These are phyloP conservation scores for Zygotorulaspora danielsina DNA, from an alignment of 805 yeast species.

Conservation along the genomic window DNA sequence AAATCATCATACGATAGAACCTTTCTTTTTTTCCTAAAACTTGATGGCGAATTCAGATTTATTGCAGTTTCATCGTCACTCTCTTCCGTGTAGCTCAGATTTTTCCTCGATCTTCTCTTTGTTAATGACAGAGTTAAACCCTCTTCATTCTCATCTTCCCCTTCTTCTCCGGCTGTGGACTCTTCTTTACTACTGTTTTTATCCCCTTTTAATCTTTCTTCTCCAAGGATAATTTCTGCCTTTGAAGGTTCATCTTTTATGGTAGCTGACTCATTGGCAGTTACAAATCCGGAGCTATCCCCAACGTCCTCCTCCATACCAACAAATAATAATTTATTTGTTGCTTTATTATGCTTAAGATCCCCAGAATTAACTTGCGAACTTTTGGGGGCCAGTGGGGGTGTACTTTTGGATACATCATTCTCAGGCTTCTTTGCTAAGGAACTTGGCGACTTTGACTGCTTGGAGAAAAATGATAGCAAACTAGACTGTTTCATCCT, in stretches of 20 bases:
- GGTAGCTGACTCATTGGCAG: constrained; percentile 15
- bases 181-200: not conserved
- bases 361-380: not conserved
- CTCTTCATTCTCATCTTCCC: constrained; percentile 10
- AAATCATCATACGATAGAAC: constrained; percentile 24
- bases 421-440: constrained; percentile 4
- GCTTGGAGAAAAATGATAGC: constrained; percentile 35
- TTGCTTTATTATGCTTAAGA: constrained; percentile 6
- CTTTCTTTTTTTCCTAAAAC: constrained; percentile 20
- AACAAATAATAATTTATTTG: constrained; percentile 16
- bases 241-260: not conserved
- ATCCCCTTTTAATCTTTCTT: too few relatives aligned
- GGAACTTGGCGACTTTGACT: constrained; percentile 17
- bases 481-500: constrained; percentile 38
- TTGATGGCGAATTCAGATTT: constrained; percentile 9
- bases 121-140: constrained; percentile 5
- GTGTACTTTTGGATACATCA: not conserved
- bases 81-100: constrained; percentile 37
- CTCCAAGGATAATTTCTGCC: too few relatives aligned
- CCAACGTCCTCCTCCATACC: constrained; percentile 22
- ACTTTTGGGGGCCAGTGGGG: not conserved
- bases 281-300: constrained; percentile 17
- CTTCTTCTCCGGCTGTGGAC: not conserved
- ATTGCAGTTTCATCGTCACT: constrained; percentile 38
- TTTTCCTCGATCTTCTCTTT: constrained; percentile 24